phyloP scores from a whole-genome alignment of 2,329 filamentous ascomycete genomes.

The Beauveria sp. region DNA sequence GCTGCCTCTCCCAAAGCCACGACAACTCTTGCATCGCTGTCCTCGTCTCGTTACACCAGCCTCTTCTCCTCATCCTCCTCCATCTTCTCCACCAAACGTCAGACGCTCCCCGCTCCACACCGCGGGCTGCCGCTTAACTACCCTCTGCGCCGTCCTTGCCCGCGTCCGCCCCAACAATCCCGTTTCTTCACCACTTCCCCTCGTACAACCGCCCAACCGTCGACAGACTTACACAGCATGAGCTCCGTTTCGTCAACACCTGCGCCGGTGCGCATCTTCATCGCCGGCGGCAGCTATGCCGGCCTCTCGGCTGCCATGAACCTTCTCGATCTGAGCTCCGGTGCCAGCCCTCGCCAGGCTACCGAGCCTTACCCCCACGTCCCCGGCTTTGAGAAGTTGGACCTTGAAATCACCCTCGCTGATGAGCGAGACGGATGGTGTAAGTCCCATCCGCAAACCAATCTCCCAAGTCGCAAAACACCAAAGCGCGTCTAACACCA shows the following conservation, averaged over 20 bases:
- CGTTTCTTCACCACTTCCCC: not conserved
- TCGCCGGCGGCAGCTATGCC: conserved; percentile 66
- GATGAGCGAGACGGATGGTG: conserved; percentile 81
- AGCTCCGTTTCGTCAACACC: conserved; percentile 21
- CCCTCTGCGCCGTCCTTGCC: not conserved
- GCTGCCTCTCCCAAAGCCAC: not conserved
- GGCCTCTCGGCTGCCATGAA: conserved; percentile 61
- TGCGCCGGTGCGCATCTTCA: conserved; percentile 47
- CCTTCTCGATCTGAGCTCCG: conserved; percentile 57
- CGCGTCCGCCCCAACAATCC: not conserved
- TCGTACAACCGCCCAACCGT: not conserved
- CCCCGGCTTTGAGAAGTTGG: conserved; percentile 37
- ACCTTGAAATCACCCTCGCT: conserved; percentile 63
- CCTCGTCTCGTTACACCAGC: not conserved
- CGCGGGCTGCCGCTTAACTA: not conserved
- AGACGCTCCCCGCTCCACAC: not conserved
- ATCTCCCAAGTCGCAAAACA: not conserved
- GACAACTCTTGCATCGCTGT: not conserved
- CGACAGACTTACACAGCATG: conserved; percentile 18
- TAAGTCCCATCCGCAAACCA: conserved; percentile 32
- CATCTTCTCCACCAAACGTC: not conserved
- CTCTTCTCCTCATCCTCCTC: not conserved
- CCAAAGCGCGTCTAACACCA: conserved; percentile 8
- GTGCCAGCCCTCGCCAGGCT: conserved; percentile 41
- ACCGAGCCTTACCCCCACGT: conserved; percentile 31